phyloP scores from a whole-genome alignment of 1,139 yeast species.

The Casaregolazyma lundiana region DNA sequence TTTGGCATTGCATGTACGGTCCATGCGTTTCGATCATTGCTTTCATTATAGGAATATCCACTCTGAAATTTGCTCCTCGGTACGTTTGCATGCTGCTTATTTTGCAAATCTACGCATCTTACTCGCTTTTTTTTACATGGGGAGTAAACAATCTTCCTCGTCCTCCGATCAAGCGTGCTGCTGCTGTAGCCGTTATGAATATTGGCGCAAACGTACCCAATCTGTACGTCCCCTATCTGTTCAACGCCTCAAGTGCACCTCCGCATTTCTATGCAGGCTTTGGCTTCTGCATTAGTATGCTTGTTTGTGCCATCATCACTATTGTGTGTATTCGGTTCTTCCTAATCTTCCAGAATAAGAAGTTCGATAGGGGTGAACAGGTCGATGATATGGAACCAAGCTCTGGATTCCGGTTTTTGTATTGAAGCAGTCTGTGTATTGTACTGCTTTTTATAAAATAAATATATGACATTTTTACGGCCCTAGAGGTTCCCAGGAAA shows the following conservation, averaged over 20 bases:
- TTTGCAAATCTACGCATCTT: constrained; percentile 56
- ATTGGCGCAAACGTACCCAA: constrained; percentile 29
- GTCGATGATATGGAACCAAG: constrained; percentile 29
- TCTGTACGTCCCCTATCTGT: constrained; percentile 26
- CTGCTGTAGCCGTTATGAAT: constrained; percentile 28
- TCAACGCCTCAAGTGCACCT: constrained; percentile 21
- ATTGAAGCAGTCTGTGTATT: too few relatives aligned
- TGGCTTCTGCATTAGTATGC: constrained; percentile 23
- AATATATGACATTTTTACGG: constrained; percentile 7
- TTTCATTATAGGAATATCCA: constrained; percentile 51
- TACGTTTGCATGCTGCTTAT: constrained; percentile 54
- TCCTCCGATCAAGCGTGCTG: constrained; percentile 51
- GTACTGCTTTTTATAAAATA: too few relatives aligned
- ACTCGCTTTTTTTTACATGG: constrained; percentile 54
- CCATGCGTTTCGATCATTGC: constrained; percentile 43
- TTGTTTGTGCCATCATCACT: constrained; percentile 18
- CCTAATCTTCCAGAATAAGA: constrained; percentile 21
- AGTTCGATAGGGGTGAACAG: constrained; percentile 23
- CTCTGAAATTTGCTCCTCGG: constrained; percentile 54
- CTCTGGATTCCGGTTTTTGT: constrained; percentile 25
- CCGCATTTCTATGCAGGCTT: constrained; percentile 29
- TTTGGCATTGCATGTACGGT: constrained; percentile 48
- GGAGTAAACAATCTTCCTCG: constrained; percentile 48
- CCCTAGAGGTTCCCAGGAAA: constrained; percentile 12
- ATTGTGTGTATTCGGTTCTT: constrained; percentile 18